Base-by-base conservation (phyloP, 1,139 yeast species). In the Trichomonascaceae sp. region DNA sequence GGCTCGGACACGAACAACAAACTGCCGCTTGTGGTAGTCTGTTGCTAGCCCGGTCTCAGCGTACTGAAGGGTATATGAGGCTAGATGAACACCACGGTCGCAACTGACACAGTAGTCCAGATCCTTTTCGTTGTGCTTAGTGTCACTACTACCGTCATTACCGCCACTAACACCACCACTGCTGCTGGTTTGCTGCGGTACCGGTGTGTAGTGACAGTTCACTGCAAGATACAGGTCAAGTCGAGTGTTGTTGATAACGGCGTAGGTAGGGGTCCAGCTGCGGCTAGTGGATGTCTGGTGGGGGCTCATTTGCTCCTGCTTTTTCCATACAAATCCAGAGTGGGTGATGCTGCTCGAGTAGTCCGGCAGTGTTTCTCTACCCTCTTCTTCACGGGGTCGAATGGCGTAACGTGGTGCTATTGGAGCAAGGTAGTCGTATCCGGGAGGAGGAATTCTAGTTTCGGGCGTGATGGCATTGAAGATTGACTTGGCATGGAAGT, bases 41-140 rank as follows among this genome's bases (percentile, higher is more conserved):
- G 67, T 56, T 1, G 89, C 89, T 15, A 76, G 58, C 0, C 92
- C 92, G 16, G 76, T 54, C 43, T 65, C 71, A 16, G 81, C 76
- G 51, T 76, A 72, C 52, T 78, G 92, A 32, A 78, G 60, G 3
- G 85, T 73, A 52, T 72, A 78, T 0, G 76, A 38, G n/a, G 37
- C 18, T 16, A 43, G 11, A 18, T 40, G 32, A 13, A 27, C 16
- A 20, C 44, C 44, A n/a, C n/a, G n/a, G n/a, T n/a, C n/a, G n/a
- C n/a, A n/a, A n/a, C n/a, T n/a, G 13, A 43, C 33, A n/a, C 39
- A 37, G 32, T 45, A 46, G 14, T 29, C 32, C 9, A 8, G 13
- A 3, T 25, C 31, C 11, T 25, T 25, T 5, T 16, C 13, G 5
- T 26, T 8, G 16, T n/a, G n/a, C n/a, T n/a, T n/a, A n/a, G n/a